A percentile compares a stretch with the other conserved stretches of the same genome.
Conservation (phyloP, 2,329 filamentous ascomycete genomes). For the Harringtonia aguacate region DNA sequence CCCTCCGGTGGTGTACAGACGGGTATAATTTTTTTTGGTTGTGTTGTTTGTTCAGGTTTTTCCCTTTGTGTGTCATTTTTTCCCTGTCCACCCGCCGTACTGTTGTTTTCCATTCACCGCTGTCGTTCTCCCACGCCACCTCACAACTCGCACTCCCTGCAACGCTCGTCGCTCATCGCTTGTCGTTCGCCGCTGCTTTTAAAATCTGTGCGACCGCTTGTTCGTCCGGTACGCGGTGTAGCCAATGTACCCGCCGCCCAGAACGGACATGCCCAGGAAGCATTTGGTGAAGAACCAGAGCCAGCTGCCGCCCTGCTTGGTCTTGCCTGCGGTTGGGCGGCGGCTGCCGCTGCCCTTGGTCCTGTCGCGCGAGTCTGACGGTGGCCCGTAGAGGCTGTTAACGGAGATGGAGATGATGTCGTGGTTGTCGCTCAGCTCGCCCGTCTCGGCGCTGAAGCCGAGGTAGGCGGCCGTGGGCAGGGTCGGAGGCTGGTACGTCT, state of each 20-base stretch:
- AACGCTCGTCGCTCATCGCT: too few species aligned
- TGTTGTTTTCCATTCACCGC: too few species aligned
- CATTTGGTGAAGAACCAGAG: slow-evolving; percentile 67
- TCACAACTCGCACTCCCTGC: neutral
- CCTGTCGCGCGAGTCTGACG: slow-evolving; percentile 21
- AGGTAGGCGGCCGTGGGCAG: slow-evolving; percentile 70
- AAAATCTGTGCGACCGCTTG: slow-evolving; percentile 49
- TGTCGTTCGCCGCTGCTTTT: too few species aligned
- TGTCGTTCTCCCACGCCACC: neutral
- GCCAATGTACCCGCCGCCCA: slow-evolving; percentile 71
- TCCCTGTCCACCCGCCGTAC: neutral
- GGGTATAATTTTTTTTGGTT: neutral
- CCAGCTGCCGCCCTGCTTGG: slow-evolving; percentile 41
- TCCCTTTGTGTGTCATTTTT: neutral
- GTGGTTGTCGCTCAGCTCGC: slow-evolving; percentile 94
- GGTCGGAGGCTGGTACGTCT: slow-evolving; percentile 56
- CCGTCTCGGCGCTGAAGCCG: slow-evolving; percentile 79
- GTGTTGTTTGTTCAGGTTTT: neutral
- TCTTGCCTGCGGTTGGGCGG: slow-evolving; percentile 20
- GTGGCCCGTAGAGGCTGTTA: slow-evolving; percentile 72
- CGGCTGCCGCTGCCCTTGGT: slow-evolving; percentile 15
- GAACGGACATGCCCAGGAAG: slow-evolving; percentile 58
- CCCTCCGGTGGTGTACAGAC: neutral
- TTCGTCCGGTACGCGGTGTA: slow-evolving; percentile 72
- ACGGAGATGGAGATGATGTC: slow-evolving; percentile 83